These are phyloP conservation scores for Setaria viridis DNA, from an alignment of 202 grass and related monocot species.

Conservation along the genomic window DNA sequence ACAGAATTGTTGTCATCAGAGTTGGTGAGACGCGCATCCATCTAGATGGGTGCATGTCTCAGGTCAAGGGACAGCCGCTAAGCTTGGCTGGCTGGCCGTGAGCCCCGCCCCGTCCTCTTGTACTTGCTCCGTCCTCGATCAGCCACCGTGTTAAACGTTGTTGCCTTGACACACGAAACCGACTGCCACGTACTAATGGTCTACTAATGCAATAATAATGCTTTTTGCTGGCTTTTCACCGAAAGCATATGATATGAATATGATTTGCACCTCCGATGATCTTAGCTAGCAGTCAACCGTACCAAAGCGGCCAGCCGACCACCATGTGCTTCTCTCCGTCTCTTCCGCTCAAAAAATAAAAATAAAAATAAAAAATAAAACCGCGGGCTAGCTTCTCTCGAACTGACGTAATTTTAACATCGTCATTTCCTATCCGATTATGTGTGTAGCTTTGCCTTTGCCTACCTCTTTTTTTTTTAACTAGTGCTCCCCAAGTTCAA, in stretches of 20 bases:
- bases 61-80: slow-evolving; percentile 43
- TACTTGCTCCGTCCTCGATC: neutral
- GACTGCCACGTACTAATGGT: neutral
- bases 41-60: slow-evolving; percentile 31
- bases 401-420: neutral
- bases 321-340: slow-evolving; percentile 4
- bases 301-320: neutral
- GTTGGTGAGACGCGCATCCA: neutral
- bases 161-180: slow-evolving; percentile 14
- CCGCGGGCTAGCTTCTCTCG: neutral
- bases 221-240: neutral
- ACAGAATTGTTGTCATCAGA: neutral
- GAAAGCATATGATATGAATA: neutral
- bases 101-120: neutral
- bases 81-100: slow-evolving; percentile 20
- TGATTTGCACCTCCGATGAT: neutral
- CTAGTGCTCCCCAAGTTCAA: neutral
- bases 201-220: neutral
- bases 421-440: neutral
- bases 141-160: slow-evolving; percentile 36
- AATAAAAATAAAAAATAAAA: neutral
- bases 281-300: neutral
- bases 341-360: neutral
- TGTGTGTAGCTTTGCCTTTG: neutral
- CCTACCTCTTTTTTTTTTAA: neutral